A percentile compares a stretch with the other conserved stretches of the same genome.
These are phyloP conservation scores for Lactifluus volemus DNA, from an alignment of 768 basidiomycete genomes.

Conservation along the genomic window DNA sequence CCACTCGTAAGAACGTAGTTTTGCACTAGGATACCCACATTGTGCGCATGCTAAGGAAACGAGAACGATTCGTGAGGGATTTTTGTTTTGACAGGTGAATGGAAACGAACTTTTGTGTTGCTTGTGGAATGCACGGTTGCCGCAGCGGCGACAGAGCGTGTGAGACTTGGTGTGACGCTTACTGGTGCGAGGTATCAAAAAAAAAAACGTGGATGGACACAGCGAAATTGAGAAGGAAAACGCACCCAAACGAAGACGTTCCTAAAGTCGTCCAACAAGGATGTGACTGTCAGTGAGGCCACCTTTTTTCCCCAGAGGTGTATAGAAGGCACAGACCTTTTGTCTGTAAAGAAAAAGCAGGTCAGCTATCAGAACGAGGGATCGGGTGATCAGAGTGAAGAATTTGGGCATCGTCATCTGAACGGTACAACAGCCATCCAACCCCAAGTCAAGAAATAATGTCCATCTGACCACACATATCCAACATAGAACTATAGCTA, in stretches of 20 bases:
- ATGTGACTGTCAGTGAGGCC: constrained; percentile 15
- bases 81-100: neutral
- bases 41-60: constrained; percentile 69
- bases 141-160: constrained; percentile 96
- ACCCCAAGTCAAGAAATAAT: constrained; percentile 21
- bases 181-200: constrained; percentile 36
- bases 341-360: constrained; percentile 42
- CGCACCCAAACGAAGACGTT: constrained; percentile 94
- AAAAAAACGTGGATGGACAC: neutral
- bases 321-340: constrained; percentile 50
- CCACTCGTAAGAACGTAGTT: constrained; percentile 95
- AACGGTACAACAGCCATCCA: constrained; percentile 27
- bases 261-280: constrained; percentile 38
- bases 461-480: constrained; percentile 18
- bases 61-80: neutral
- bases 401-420: constrained; percentile 29
- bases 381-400: neutral
- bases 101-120: constrained; percentile 86
- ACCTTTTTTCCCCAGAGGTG: neutral
- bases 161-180: constrained; percentile 96
- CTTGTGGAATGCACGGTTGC: constrained; percentile 91
- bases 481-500: neutral
- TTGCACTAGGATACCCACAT: constrained; percentile 95
- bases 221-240: constrained; percentile 21
- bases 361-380: constrained; percentile 15